phyloP scores from a whole-genome alignment of 345 rosid genomes.

The Crucihimalaya himalaica region DNA sequence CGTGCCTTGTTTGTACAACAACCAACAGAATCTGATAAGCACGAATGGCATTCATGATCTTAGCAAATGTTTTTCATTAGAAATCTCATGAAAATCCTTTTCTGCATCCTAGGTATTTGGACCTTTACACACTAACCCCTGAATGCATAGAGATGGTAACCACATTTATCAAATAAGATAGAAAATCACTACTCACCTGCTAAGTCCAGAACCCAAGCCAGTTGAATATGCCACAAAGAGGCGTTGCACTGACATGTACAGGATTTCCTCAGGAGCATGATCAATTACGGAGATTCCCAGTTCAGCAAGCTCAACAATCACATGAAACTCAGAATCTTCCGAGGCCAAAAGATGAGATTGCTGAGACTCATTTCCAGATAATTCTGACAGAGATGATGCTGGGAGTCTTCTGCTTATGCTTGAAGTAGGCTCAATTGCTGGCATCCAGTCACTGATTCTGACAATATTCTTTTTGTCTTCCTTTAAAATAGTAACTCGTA shows the following conservation, averaged over 20 bases:
- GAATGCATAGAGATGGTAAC: background rate
- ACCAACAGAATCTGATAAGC: constrained; percentile 8
- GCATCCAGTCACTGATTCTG: constrained; percentile 92
- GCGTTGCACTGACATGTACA: constrained; percentile 83
- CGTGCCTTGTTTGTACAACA: constrained; percentile 1
- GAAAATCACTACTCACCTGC: constrained; percentile 53
- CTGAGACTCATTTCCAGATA: constrained; percentile 51
- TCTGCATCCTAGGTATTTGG: background rate
- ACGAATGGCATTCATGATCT: constrained; percentile 19
- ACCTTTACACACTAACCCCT: constrained; percentile 19
- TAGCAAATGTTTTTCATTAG: constrained; percentile 10
- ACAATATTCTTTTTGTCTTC: constrained; percentile 82
- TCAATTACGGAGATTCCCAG: constrained; percentile 90
- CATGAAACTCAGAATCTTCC: constrained; percentile 80
- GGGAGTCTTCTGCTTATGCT: constrained; percentile 41
- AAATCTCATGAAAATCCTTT: constrained; percentile 6
- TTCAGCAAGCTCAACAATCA: constrained; percentile 83
- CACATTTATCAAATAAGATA: background rate
- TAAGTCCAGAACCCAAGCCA: constrained; percentile 89
- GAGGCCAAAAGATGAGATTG: constrained; percentile 47
- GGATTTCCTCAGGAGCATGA: constrained; percentile 94
- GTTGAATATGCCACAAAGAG: constrained; percentile 84
- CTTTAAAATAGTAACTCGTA: constrained; percentile 74
- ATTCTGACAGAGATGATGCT: constrained; percentile 45
- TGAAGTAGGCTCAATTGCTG: constrained; percentile 67